These are phyloP conservation scores for Raffaelea ambrosiae DNA, from an alignment of 2,329 filamentous ascomycete genomes.

Conservation along the genomic window DNA sequence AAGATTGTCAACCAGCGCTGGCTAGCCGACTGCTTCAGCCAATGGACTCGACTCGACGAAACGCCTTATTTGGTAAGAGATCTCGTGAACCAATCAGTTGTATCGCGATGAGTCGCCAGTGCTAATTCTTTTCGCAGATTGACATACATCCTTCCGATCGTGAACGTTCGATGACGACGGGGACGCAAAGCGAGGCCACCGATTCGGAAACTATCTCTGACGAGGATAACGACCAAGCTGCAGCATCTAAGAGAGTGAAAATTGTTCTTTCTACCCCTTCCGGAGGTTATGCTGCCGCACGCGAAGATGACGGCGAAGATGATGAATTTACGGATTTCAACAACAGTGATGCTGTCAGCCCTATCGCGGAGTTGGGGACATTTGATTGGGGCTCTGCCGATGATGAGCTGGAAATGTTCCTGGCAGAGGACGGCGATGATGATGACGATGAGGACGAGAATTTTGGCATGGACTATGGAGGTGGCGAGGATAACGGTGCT, in stretches of 20 bases:
- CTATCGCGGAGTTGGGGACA: conserved; percentile 46
- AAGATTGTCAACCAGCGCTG: conserved; percentile 90
- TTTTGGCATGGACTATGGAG: conserved; percentile 7
- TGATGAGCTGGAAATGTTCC: conserved; percentile 68
- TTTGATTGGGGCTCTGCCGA: conserved; percentile 58
- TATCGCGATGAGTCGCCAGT: too few relatives aligned
- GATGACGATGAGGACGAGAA: conserved; percentile 28
- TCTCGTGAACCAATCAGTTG: background rate
- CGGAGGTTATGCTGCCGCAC: conserved; percentile 17
- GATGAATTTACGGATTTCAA: conserved; percentile 35
- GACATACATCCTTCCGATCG: conserved; percentile 65
- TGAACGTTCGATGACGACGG: conserved; percentile 20
- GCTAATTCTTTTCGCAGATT: conserved; percentile 28
- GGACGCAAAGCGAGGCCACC: conserved; percentile 21
- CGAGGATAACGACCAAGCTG: conserved; percentile 20
- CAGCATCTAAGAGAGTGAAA: conserved; percentile 20
- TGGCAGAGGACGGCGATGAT: conserved; percentile 47
- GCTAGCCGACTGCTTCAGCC: conserved; percentile 75
- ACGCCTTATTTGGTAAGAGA: conserved; percentile 52
- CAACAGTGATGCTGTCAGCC: conserved; percentile 36
- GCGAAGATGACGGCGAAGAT: conserved; percentile 26
- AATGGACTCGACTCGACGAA: conserved; percentile 77
- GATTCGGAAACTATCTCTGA: conserved; percentile 19
- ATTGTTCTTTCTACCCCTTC: conserved; percentile 34
- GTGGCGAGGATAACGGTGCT: conserved; percentile 19